Percentiles rank a stretch among this genome's conserved stretches.
phyloP scores from a whole-genome alignment of 2,329 filamentous ascomycete genomes.

The Sporothrix pallida region DNA sequence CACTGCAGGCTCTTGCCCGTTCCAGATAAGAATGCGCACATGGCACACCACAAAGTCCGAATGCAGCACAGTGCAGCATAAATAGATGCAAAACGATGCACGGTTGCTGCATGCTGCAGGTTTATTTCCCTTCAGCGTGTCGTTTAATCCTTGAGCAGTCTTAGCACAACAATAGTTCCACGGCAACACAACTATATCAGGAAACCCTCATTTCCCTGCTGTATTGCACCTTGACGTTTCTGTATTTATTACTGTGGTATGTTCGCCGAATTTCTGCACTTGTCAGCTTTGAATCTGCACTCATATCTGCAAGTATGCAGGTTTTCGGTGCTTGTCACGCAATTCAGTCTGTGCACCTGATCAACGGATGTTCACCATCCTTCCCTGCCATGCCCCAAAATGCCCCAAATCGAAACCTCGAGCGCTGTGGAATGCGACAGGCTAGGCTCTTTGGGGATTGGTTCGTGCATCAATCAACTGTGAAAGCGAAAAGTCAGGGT shows the following conservation, averaged over 20 bases:
- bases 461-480: neutral
- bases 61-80: constrained; percentile 9
- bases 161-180: constrained; percentile 6
- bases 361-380: neutral
- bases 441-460: neutral
- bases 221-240: neutral
- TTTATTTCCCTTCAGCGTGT: neutral
- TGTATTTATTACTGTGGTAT: no score
- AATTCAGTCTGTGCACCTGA: constrained; percentile 7
- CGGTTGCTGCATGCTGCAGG: neutral
- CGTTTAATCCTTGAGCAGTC: neutral
- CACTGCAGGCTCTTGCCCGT: neutral
- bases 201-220: neutral
- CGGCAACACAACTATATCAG: neutral
- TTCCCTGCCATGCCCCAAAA: neutral
- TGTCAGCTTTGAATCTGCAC: neutral
- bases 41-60: neutral
- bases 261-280: no score
- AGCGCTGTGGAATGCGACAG: neutral
- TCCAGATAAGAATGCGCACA: neutral
- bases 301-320: constrained; percentile 1
- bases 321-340: constrained; percentile 6
- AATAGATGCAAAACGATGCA: neutral
- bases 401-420: neutral
- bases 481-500: neutral